Conservation (phyloP, 2,329 filamentous ascomycete species). For the Monosporascus sp. region DNA sequence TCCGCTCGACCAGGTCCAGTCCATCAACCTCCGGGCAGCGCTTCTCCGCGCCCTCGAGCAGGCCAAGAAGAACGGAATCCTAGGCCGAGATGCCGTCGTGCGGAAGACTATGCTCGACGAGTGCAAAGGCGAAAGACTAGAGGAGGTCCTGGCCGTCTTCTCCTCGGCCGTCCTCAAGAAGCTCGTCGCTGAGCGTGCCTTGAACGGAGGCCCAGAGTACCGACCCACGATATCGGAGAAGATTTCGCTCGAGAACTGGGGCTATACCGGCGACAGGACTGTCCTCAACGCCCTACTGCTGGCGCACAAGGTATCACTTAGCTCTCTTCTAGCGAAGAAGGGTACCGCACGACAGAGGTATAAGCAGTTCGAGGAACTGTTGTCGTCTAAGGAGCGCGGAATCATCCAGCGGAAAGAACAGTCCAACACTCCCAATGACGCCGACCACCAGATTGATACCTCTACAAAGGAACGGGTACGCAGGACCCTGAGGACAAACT, state of each 20-base stretch:
- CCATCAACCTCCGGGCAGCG: constrained; percentile 80
- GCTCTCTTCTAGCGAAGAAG: constrained; percentile 54
- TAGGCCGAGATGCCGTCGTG: constrained; percentile 74
- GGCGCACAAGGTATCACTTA: constrained; percentile 65
- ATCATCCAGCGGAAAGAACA: constrained; percentile 51
- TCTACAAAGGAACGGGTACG: constrained; percentile 46
- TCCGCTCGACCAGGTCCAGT: constrained; percentile 83
- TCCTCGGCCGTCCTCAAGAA: constrained; percentile 79
- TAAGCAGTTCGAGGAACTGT: constrained; percentile 56
- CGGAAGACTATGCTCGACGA: constrained; percentile 97
- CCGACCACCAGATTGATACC: constrained; percentile 25
- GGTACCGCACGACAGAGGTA: constrained; percentile 54
- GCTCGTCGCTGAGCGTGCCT: constrained; percentile 42
- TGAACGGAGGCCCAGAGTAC: constrained; percentile 29
- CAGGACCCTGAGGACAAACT: constrained; percentile 63
- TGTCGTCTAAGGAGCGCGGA: constrained; percentile 58
- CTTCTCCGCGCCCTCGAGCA: constrained; percentile 77
- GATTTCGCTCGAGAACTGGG: constrained; percentile 55
- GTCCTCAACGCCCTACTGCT: constrained; percentile 63
- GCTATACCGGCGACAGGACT: constrained; percentile 48
- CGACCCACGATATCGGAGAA: constrained; percentile 46
- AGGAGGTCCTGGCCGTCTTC: constrained; percentile 78
- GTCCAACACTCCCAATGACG: constrained; percentile 24
- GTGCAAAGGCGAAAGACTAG: constrained; percentile 85
- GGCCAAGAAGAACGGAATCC: constrained; percentile 78